Percentiles rank a stretch among this genome's conserved stretches.
phyloP scores from a whole-genome alignment of 2,329 filamentous ascomycete genomes.

The Alternaria consortialis region DNA sequence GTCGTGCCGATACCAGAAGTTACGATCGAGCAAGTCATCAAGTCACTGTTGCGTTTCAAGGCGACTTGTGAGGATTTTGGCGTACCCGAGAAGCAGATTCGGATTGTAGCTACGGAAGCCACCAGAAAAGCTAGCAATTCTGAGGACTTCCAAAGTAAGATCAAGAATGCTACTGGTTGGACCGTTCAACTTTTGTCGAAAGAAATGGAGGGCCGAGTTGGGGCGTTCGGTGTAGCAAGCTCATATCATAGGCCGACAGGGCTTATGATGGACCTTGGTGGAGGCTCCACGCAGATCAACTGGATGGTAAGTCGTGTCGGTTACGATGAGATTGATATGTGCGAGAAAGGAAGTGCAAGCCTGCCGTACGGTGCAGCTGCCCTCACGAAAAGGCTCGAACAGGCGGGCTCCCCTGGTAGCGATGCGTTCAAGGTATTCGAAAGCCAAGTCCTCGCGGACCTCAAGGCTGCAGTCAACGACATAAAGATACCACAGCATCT shows the following conservation, averaged over 20 bases:
- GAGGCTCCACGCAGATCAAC: constrained; percentile 75
- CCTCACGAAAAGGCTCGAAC: constrained; percentile 63
- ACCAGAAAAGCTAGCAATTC: constrained; percentile 83
- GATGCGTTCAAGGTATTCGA: constrained; percentile 59
- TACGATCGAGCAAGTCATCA: constrained; percentile 72
- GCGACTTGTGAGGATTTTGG: constrained; percentile 73
- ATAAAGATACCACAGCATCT: constrained; percentile 66
- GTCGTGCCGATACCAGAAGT: constrained; percentile 63
- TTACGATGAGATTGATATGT: constrained; percentile 55
- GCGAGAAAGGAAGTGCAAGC: constrained; percentile 64
- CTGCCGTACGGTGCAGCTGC: constrained; percentile 77
- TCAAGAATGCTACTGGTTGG: constrained; percentile 71
- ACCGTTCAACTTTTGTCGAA: constrained; percentile 77
- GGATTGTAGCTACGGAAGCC: constrained; percentile 86
- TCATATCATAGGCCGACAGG: constrained; percentile 75
- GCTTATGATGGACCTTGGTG: constrained; percentile 86
- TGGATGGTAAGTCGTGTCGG: constrained; percentile 64
- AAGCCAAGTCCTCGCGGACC: constrained; percentile 64
- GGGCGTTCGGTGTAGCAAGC: constrained; percentile 83
- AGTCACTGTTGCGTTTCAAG: constrained; percentile 74
- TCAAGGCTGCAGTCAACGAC: constrained; percentile 67
- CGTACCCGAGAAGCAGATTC: constrained; percentile 71
- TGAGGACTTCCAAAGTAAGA: constrained; percentile 70
- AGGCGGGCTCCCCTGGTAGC: constrained; percentile 46
- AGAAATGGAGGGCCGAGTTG: constrained; percentile 81